Conservation (phyloP, 192 early-diverging fungal species). For the Linnemannia elongata region DNA sequence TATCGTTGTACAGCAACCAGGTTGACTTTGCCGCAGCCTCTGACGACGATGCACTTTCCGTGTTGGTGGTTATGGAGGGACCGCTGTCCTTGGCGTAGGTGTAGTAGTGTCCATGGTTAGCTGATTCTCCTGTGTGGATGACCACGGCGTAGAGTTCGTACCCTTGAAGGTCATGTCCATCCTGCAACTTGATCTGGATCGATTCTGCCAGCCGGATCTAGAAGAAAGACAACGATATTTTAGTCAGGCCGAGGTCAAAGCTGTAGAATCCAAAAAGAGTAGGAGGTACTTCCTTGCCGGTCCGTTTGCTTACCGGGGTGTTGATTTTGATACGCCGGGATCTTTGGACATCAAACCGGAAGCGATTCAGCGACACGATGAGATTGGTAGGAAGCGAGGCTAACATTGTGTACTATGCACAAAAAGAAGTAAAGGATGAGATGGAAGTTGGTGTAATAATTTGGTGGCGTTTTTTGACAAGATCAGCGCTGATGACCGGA, state of each 20-base stretch:
- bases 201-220: slow-evolving; percentile 25
- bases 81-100: slow-evolving; percentile 59
- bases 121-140: slow-evolving; percentile 60
- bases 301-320: slow-evolving; percentile 21
- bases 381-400: slow-evolving; percentile 29
- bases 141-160: slow-evolving; percentile 64
- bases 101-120: slow-evolving; percentile 68
- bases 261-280: too few relatives aligned
- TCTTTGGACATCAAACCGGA: slow-evolving; percentile 39
- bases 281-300: too few relatives aligned
- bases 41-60: neutral
- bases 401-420: slow-evolving; percentile 30
- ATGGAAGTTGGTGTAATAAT: neutral
- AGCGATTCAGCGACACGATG: slow-evolving; percentile 47
- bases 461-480: neutral
- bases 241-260: neutral
- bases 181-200: slow-evolving; percentile 28
- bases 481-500: neutral
- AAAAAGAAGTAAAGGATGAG: neutral
- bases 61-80: neutral
- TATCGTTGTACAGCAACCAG: slow-evolving; percentile 60
- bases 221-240: neutral
- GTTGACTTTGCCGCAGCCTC: neutral
- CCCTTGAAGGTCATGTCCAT: slow-evolving; percentile 5
- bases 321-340: slow-evolving; percentile 38